Evolutionary conservation across 352 stramenopile genomes (phyloP).

Genomic region (Saprolegnia parasitica): DNA sequence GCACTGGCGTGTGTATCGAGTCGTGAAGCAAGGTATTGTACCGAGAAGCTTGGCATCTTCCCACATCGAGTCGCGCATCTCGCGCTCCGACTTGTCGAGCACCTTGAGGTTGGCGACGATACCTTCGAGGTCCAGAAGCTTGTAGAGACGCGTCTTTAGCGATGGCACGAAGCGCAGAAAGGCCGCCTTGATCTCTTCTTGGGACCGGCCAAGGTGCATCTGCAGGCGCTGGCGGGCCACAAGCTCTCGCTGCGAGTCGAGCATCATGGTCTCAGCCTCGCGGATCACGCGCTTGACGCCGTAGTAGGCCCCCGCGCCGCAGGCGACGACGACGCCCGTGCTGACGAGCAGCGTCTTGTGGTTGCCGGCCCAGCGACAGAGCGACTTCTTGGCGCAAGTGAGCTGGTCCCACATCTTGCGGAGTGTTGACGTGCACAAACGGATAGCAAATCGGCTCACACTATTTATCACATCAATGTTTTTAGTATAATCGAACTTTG

Average conservation of each 20-base stretch:
- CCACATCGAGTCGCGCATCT: constrained; percentile 26
- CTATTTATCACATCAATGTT: not conserved
- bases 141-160: constrained; percentile 26
- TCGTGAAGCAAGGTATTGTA: constrained; percentile 1
- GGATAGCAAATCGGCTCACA: constrained; percentile 2
- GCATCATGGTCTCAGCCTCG: constrained; percentile 27
- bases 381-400: constrained; percentile 12
- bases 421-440: constrained; percentile 19
- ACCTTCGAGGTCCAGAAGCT: constrained; percentile 25
- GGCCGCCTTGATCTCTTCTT: constrained; percentile 27
- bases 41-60: constrained; percentile 26
- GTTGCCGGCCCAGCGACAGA: constrained; percentile 21
- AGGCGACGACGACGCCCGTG: constrained; percentile 23
- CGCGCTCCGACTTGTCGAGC: constrained; percentile 25
- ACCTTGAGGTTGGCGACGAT: constrained; percentile 25
- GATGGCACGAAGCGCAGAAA: constrained; percentile 28
- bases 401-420: constrained; percentile 19
- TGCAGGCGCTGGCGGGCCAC: constrained; percentile 13
- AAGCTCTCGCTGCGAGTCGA: constrained; percentile 17
- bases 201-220: constrained; percentile 18
- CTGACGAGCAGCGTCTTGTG: constrained; percentile 27
- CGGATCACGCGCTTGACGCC: constrained; percentile 11
- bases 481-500: not conserved
- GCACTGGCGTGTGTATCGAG: not conserved
- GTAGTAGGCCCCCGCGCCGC: constrained; percentile 21